Percentiles rank a stretch among this genome's conserved stretches.
phyloP scores from a whole-genome alignment of 2,329 filamentous ascomycete species.

The Pestalotiopsis sp. region DNA sequence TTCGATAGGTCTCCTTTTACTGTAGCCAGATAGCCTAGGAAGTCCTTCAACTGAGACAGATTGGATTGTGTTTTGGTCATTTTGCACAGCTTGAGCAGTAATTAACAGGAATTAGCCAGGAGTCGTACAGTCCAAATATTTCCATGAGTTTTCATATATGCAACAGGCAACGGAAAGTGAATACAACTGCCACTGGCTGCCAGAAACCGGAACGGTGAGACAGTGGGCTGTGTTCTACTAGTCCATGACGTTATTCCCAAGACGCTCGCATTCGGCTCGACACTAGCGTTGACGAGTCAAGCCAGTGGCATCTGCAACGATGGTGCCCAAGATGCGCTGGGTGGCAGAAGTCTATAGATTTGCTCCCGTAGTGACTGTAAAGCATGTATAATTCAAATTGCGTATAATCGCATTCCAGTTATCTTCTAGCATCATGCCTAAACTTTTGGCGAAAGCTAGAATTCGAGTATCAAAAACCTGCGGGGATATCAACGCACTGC shows the following conservation, averaged over 20 bases:
- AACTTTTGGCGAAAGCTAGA: background rate
- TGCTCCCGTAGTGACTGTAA: background rate
- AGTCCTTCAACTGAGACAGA: conserved; percentile 32
- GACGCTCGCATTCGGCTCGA: background rate
- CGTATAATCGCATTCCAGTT: background rate
- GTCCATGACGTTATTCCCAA: background rate
- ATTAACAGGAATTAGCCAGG: background rate
- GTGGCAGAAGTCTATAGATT: background rate
- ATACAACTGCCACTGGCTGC: background rate
- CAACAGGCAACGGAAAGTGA: background rate
- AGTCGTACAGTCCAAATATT: background rate
- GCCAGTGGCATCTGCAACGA: background rate
- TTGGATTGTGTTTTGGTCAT: conserved; percentile 27
- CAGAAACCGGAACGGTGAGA: background rate
- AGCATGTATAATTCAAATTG: background rate
- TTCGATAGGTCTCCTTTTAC: conserved; percentile 60
- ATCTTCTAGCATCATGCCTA: background rate
- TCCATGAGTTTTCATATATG: background rate
- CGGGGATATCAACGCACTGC: background rate
- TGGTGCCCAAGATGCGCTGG: background rate
- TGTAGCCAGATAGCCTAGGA: conserved; percentile 50
- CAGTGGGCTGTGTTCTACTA: background rate
- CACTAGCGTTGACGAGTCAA: background rate
- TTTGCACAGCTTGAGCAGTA: background rate
- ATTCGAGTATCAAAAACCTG: background rate